Conservation (phyloP, 257 asterid species). For the Solanum tarapatanum region DNA sequence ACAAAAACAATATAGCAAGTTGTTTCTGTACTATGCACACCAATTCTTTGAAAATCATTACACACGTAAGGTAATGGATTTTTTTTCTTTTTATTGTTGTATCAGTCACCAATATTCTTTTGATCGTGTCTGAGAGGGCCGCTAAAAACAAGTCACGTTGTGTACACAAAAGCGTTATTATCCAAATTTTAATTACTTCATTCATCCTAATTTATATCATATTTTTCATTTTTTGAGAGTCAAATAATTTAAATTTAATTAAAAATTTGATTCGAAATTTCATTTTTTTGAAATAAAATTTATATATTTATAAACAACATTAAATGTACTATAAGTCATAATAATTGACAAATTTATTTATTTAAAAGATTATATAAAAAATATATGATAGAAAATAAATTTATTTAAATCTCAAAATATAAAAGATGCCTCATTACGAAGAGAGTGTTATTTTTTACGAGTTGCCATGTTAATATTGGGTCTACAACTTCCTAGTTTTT, state of each 20-base stretch:
- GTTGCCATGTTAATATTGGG: not conserved
- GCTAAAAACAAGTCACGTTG: not conserved
- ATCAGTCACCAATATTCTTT: not conserved
- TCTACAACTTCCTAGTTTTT: not conserved
- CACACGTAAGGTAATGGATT: not conserved
- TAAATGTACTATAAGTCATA: no score
- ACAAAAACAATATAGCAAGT: not conserved
- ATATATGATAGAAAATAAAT: no score
- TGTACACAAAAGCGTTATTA: not conserved
- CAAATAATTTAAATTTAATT: no score
- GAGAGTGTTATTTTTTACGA: not conserved
- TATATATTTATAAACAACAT: no score
- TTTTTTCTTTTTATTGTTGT: not conserved
- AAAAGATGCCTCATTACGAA: no score
- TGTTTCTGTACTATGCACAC: not conserved
- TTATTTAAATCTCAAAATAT: no score
- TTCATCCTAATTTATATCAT: no score
- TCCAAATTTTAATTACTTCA: not conserved
- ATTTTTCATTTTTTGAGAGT: not conserved
- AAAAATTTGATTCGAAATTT: rapidly evolving
- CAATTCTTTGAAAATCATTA: not conserved
- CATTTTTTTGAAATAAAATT: no score
- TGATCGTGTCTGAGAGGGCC: not conserved
- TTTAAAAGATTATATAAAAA: no score
- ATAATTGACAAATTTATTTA: not conserved